Base-by-base conservation (phyloP, 164 flowering plant genomes). In the Cinnamomum chago region DNA sequence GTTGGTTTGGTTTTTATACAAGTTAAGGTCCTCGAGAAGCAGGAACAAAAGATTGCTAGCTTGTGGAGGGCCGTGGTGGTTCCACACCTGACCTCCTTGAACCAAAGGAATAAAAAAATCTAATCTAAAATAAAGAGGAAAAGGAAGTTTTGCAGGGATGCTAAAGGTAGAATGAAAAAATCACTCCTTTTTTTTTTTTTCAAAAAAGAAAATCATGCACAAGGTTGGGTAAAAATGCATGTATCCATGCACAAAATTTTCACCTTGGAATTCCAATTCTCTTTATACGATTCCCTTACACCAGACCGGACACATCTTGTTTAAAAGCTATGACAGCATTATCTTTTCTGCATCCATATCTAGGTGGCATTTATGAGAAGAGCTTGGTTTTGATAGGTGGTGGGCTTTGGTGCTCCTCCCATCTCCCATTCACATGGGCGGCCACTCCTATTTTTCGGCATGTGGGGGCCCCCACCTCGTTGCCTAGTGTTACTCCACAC, bases 31-130 rank as follows among this genome's bases (percentile, higher is more conserved):
- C 18, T 51, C 58, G 65, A 67, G 68, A 70, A 71, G 68, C 72
- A 72, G 72, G 85, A 81, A 82, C 79, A 82, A 77, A 55, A 75
- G 55, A 73, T 72, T 79, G 77, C 76, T 40, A 67, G 70, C 76
- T 40, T 70, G 70, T 79, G 82, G 83, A 84, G 81, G 84, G 86
- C 68, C 81, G 86, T 77, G 85, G 74, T 68, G 73, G 76, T 77
- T 76, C 85, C 82, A 67, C 79, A 81, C 81, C 71, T 67, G 68
- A 68, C 60, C 78, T 67, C 79, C 81, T 84, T 83, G 84, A 84
- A 81, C 47, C 82, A 81, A 65, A 82, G 88, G 80, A 83, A 81
- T 78, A 78, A 72, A 64, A 64, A 55, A 18, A 55, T 17, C n/a
- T 68, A 79, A 78, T 75, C 77, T 72, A 79, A 80, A 77, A 70